Evolutionary conservation across 2,329 filamentous ascomycete species (phyloP), one percentile per base, ranked within the genome.

Genomic region (Graphium sp.): DNA sequence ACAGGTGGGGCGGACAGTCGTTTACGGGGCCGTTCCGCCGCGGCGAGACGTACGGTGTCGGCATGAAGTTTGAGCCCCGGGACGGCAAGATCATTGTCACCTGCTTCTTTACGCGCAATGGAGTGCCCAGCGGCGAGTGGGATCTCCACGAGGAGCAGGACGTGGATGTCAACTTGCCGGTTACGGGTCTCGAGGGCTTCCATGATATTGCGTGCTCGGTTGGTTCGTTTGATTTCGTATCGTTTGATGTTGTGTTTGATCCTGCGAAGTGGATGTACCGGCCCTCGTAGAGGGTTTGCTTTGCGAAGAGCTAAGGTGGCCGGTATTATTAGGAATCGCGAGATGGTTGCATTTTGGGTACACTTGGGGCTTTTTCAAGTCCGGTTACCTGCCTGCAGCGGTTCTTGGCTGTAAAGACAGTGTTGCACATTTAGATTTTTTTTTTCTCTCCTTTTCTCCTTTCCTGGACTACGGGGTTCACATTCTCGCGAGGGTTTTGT

Each of bases 61-160:
- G 80, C 4, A 78, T 85, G 62, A 64, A 55, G 2, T 69, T 82
- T 34, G 37, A 35, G 9, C 40, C 44, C 25, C 46, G 52, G 7
- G 51, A 44, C 11, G 41, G 55, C 32, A 23, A 27, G 16, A 48
- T 69, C 15, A 52, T 56, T 33, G 62, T 68, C 4, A 60, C 73
- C 25, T 57, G 77, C 1, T 84, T 85, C 49, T 70, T 85, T 34
- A 84, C 78, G 9, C 53, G 71, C 22, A 63, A 82, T 37, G 81
- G 80, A 2, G 46, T 42, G 30, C 54, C 56, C 35, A 58, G 52
- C 1, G 73, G 66, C 1, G 54, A 61, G 1, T 89, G 81, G 80
- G 62, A 81, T 45, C 45, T 85, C 25, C 71, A 82, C 39, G 79
- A 85, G 54, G 75, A 82, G 55, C 61, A 66, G 30, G 80, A 87